phyloP scores from a whole-genome alignment of 2,329 filamentous ascomycete species.

The Nakataea oryzae region DNA sequence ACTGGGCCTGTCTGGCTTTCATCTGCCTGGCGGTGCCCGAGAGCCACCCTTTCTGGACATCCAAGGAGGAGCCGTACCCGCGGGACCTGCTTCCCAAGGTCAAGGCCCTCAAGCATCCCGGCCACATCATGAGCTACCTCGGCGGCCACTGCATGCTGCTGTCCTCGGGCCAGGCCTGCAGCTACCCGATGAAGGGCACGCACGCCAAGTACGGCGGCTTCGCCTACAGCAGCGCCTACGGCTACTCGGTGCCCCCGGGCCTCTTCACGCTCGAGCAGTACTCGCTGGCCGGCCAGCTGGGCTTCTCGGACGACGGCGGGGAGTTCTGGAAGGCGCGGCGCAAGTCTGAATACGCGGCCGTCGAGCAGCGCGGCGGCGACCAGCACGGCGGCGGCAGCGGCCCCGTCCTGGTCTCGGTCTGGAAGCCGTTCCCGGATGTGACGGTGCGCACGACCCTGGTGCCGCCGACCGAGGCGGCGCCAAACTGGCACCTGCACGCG shows the following conservation, averaged over 20 bases:
- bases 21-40: slow-evolving; percentile 61
- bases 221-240: slow-evolving; percentile 67
- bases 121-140: slow-evolving; percentile 38
- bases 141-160: slow-evolving; percentile 70
- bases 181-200: slow-evolving; percentile 71
- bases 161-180: slow-evolving; percentile 68
- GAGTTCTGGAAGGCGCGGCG: slow-evolving; percentile 73
- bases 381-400: background rate
- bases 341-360: slow-evolving; percentile 50
- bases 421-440: slow-evolving; percentile 63
- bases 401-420: slow-evolving; percentile 56
- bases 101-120: slow-evolving; percentile 54
- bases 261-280: slow-evolving; percentile 68
- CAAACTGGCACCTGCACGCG: slow-evolving; percentile 60
- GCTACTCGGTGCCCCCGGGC: slow-evolving; percentile 67
- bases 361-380: slow-evolving; percentile 41
- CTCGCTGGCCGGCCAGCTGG: slow-evolving; percentile 64
- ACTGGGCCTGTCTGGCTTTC: slow-evolving; percentile 73
- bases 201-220: slow-evolving; percentile 76
- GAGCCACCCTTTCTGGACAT: slow-evolving; percentile 65
- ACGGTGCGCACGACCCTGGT: slow-evolving; percentile 54
- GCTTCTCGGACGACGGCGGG: slow-evolving; percentile 65
- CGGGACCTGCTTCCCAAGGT: slow-evolving; percentile 44
- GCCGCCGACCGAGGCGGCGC: slow-evolving; percentile 44
- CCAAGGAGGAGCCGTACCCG: slow-evolving; percentile 48